Conservation (phyloP, 2,329 filamentous ascomycete species). For the Fusarium chlamydosporum region DNA sequence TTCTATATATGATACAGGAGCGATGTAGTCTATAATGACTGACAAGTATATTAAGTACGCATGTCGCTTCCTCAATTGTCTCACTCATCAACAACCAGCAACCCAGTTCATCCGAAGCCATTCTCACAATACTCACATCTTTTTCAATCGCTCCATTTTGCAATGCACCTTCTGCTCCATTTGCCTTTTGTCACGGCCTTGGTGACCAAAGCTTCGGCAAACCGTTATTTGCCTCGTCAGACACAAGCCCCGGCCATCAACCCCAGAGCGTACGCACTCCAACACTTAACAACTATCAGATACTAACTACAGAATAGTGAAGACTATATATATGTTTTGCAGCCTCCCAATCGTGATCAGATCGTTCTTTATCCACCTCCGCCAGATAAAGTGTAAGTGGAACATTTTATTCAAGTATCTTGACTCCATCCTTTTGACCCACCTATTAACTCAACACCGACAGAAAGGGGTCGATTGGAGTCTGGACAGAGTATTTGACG, state of each 20-base stretch:
- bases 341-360: background rate
- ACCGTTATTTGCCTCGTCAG: background rate
- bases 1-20: background rate
- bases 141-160: background rate
- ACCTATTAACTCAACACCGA: background rate
- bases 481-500: slow-evolving; percentile 18
- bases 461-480: slow-evolving; percentile 11
- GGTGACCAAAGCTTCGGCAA: background rate
- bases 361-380: background rate
- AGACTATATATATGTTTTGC: background rate
- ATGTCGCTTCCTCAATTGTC: background rate
- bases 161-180: background rate
- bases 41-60: background rate
- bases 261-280: background rate
- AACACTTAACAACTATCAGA: background rate
- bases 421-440: background rate
- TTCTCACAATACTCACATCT: background rate
- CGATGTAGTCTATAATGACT: background rate
- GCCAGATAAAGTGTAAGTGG: background rate
- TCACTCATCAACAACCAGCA: background rate
- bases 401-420: background rate
- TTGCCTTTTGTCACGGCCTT: background rate
- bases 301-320: background rate
- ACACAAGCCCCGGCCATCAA: background rate
- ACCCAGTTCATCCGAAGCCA: background rate